Evolutionary conservation across 1,284 basidiomycete genomes (phyloP).

Genomic region (Sanguinoderma infundibulare): DNA sequence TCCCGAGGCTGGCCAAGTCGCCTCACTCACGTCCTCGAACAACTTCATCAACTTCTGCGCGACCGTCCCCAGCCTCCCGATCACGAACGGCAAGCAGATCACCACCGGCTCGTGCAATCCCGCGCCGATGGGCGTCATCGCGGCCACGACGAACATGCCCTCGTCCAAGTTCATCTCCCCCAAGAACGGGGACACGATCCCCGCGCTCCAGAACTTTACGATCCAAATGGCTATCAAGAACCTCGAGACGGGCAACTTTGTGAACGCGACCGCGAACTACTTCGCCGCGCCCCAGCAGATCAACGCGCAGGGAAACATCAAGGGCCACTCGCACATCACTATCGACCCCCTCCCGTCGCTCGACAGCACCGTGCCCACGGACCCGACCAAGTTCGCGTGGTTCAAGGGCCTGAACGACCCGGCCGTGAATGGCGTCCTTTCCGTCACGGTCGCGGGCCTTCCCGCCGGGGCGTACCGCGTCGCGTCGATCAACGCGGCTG

Average conservation of each 20-base stretch:
- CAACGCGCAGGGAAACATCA: conserved; percentile 55
- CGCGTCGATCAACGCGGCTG: conserved; percentile 55
- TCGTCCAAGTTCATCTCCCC: conserved; percentile 60
- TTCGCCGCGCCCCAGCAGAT: conserved; percentile 69
- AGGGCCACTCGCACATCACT: conserved; percentile 68
- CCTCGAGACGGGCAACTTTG: conserved; percentile 63
- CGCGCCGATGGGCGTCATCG: conserved; percentile 63
- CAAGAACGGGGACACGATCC: conserved; percentile 55
- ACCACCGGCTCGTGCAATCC: conserved; percentile 64
- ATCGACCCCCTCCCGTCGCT: conserved; percentile 55
- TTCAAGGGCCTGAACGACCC: conserved; percentile 67
- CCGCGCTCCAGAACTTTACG: conserved; percentile 57
- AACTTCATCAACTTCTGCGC: conserved; percentile 58
- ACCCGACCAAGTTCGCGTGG: conserved; percentile 62
- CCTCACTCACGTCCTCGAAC: conserved; percentile 50
- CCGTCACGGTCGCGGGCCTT: conserved; percentile 54
- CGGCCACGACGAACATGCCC: conserved; percentile 56
- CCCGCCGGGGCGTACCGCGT: conserved; percentile 64
- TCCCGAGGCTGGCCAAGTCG: conserved; percentile 43
- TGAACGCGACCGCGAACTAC: conserved; percentile 61
- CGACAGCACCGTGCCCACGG: conserved; percentile 51
- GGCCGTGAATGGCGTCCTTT: conserved; percentile 52
- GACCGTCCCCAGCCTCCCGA: conserved; percentile 35
- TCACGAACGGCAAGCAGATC: conserved; percentile 50
- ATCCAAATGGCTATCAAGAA: conserved; percentile 58